Base-by-base conservation (phyloP, 805 yeast species). In the Candida easanensis region DNA sequence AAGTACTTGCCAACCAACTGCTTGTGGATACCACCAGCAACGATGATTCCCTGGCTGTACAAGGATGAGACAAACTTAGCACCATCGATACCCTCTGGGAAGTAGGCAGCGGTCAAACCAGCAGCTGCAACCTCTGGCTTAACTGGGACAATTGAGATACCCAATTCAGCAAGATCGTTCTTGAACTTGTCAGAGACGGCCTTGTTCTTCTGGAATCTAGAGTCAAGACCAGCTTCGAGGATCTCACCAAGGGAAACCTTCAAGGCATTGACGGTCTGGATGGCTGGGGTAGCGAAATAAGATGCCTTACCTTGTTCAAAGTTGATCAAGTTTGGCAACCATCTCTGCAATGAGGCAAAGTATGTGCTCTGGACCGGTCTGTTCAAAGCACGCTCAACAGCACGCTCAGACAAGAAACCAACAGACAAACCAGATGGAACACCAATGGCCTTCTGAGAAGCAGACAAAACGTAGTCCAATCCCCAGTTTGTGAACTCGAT, bases 231-330 rank as follows among this genome's bases (percentile, higher is more conserved):
- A 20, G 62, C 54, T 30, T 74, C 67, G 45, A 88, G 66, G 50
- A 89, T 81, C 62, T 86, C 89, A 44, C 74, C 76, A 51, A 90
- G 74, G 4, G 97, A 81, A 4, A 76, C 84, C 62, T 80, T 80
- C 56, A 88, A 74, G 14, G 97, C 90, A 58, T 85, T 85, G 48
- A 91, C 71, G 48, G 85, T 75, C 68, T 88, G 97, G 36, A 87
- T 84, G 0, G 97, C 85, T n/a, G 97, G 97, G 7, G 97, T 91
- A n/a, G 97, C 96, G 61, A 88, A 91, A 71, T 90, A 93, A 8
- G 90, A 86, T 15, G 77, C 76, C 80, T 75, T 72, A 37, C 90
- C 90, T 38, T 77, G 63, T 71, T 90, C 97, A 68, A 88, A 88
- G 33, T 88, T 86, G 61, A 76, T 69, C 89, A 90, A 81, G 60